Evolutionary conservation across 2,329 filamentous ascomycete genomes (phyloP), one percentile per base, ranked within the genome.

Genomic region (Chlorencoelia australis): DNA sequence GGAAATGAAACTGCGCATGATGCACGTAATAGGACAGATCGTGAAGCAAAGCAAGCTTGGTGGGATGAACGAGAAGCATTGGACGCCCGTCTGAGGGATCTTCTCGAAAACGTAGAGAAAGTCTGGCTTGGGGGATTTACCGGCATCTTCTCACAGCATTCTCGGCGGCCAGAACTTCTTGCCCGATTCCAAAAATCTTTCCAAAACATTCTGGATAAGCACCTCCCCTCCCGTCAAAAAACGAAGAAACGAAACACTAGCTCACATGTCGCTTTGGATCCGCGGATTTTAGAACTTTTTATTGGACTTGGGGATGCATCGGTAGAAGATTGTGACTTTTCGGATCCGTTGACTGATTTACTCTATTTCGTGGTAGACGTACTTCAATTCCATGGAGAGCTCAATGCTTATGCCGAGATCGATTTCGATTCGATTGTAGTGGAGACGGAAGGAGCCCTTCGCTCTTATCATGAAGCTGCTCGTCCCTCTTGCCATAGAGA

Each of bases 341-440:
- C 96, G 45, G 89, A 96, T 52, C 76, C 81, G 0, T 64, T 98
- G n/a, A 86, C 81, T 48, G 91, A 98, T 56, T 65, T 98, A 18
- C 71, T 98, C 3, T 96, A 95, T 61, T 96, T 96, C 55, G 83
- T 96, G 1, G 80, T 98, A 5, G 91, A 98, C 52, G 88, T 96
- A 34, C 68, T 98, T 3, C 91, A 96, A 56, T 96, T 98, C 59
- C 85, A 94, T 49, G 91, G 91, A 11, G 93, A 98, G 61, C 75
- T 79, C 31, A 98, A 96, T 55, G 91, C 93, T 0, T 95, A 95
- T 59, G 91, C 98, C 50, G 91, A 98, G 62, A 84, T 98, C 44
- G 89, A 96, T 59, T 94, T 96, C 54, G 91, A 98, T 46, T 65
- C 71, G 48, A 93, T 98, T 75, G 77, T 88, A 4, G 71, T 96